phyloP scores from a whole-genome alignment of 805 yeast genomes.

The Lipomyces yamanashiensis region DNA sequence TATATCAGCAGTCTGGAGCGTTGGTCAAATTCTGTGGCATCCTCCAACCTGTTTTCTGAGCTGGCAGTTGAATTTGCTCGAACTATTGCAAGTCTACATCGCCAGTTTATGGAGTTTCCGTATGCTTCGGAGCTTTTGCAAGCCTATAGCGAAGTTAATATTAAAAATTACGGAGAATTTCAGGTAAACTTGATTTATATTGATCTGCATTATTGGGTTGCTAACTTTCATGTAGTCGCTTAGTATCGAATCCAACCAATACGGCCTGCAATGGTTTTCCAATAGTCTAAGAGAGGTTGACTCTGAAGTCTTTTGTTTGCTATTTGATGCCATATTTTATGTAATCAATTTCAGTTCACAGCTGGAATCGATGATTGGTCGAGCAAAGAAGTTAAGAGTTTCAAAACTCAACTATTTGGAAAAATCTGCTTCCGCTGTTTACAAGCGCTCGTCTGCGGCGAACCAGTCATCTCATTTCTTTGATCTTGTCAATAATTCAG shows the following conservation, averaged over 20 bases:
- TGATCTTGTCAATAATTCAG: background rate
- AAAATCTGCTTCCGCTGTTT: conserved; percentile 13
- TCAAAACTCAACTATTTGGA: conserved; percentile 22
- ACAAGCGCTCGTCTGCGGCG: background rate
- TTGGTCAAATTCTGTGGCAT: conserved; percentile 11
- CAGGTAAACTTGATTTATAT: conserved; percentile 13
- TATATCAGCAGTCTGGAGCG: conserved; percentile 2
- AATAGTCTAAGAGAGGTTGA: background rate
- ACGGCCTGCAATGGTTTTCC: conserved; percentile 16
- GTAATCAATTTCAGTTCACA: conserved; percentile 1
- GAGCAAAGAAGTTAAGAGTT: conserved; percentile 9
- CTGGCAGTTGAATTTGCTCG: background rate
- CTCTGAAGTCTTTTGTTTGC: background rate
- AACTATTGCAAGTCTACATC: background rate
- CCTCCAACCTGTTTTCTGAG: background rate
- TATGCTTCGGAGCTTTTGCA: conserved; percentile 8
- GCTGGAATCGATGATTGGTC: background rate
- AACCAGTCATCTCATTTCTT: conserved; percentile 11
- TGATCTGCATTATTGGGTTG: background rate
- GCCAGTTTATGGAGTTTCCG: conserved; percentile 6
- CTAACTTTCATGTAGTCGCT: conserved; percentile 5
- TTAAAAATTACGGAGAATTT: conserved; percentile 14
- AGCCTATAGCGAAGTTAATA: background rate
- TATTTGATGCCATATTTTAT: conserved; percentile 10
- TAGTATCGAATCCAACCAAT: conserved; percentile 7